Conservation (phyloP, 1,139 yeast genomes). For the Yamadazyma pseudoaaseri region DNA sequence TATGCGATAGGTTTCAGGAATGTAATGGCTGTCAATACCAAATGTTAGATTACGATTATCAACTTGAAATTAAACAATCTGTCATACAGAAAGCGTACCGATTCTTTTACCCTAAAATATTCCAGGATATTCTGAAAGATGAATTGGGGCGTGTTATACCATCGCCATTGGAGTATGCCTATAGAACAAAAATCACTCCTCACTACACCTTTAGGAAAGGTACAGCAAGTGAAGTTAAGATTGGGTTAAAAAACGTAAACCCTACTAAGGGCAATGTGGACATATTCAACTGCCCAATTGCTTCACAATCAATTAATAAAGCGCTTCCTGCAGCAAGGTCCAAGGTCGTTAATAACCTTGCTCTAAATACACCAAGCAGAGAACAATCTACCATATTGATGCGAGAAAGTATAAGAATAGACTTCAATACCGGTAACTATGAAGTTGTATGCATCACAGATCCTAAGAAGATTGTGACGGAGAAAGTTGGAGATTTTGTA, state of each 20-base stretch:
- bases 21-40: conserved; percentile 56
- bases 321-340: conserved; percentile 10
- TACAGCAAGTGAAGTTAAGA: conserved; percentile 8
- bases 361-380: conserved; percentile 1
- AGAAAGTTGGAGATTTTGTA: conserved; percentile 68
- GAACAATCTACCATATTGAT: conserved; percentile 16
- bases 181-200: conserved; percentile 92
- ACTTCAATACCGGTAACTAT: conserved; percentile 33
- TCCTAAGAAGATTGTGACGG: conserved; percentile 76
- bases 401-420: conserved; percentile 34
- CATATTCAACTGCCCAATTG: conserved; percentile 89
- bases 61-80: conserved; percentile 29
- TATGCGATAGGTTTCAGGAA: conserved; percentile 73
- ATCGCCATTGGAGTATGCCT: conserved; percentile 65
- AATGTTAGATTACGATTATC: conserved; percentile 42
- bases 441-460: conserved; percentile 47
- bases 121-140: conserved; percentile 8
- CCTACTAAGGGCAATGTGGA: conserved; percentile 76
- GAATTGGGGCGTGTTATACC: conserved; percentile 12
- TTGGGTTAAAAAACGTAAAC: conserved; percentile 35
- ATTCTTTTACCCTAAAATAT: conserved; percentile 32
- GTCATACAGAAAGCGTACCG: conserved; percentile 34
- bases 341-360: conserved; percentile 1
- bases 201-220: conserved; percentile 64
- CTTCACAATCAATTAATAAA: conserved; percentile 68